Evolutionary conservation across 2,329 filamentous ascomycete species (phyloP).

Genomic region (Epichloe scottii): DNA sequence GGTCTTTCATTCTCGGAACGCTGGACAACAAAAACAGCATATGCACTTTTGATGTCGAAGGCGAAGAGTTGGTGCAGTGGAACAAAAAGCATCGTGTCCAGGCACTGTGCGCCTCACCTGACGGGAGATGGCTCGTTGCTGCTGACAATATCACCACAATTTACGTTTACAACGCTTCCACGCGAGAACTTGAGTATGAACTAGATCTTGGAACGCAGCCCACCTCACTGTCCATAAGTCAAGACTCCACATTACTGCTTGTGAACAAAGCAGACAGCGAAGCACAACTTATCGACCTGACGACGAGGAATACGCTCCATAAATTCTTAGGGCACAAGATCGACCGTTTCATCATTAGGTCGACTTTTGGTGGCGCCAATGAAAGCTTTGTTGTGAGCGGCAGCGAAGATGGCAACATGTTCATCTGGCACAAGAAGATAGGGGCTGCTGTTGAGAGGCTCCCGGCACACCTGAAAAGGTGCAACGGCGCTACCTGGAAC

Average conservation of each 20-base stretch:
- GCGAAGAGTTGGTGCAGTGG: slow-evolving; percentile 53
- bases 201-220: slow-evolving; percentile 52
- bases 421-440: slow-evolving; percentile 84
- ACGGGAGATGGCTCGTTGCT: slow-evolving; percentile 69
- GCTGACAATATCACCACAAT: slow-evolving; percentile 60
- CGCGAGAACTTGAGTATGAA: slow-evolving; percentile 62
- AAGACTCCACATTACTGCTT: slow-evolving; percentile 68
- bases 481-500: slow-evolving; percentile 85
- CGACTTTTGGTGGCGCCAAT: slow-evolving; percentile 74
- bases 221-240: slow-evolving; percentile 70
- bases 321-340: slow-evolving; percentile 66
- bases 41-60: slow-evolving; percentile 56
- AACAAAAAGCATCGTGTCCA: slow-evolving; percentile 62
- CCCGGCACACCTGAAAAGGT: slow-evolving; percentile 58
- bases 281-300: slow-evolving; percentile 67
- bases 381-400: slow-evolving; percentile 88
- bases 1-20: slow-evolving; percentile 67
- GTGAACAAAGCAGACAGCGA: slow-evolving; percentile 70
- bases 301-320: slow-evolving; percentile 57
- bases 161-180: slow-evolving; percentile 71
- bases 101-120: slow-evolving; percentile 69
- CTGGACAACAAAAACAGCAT: slow-evolving; percentile 56
- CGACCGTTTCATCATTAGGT: slow-evolving; percentile 67
- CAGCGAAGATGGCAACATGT: slow-evolving; percentile 67
- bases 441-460: slow-evolving; percentile 65